Conservation (phyloP, 1,284 basidiomycete species). For the Cutaneotrichosporon arboriforme region DNA sequence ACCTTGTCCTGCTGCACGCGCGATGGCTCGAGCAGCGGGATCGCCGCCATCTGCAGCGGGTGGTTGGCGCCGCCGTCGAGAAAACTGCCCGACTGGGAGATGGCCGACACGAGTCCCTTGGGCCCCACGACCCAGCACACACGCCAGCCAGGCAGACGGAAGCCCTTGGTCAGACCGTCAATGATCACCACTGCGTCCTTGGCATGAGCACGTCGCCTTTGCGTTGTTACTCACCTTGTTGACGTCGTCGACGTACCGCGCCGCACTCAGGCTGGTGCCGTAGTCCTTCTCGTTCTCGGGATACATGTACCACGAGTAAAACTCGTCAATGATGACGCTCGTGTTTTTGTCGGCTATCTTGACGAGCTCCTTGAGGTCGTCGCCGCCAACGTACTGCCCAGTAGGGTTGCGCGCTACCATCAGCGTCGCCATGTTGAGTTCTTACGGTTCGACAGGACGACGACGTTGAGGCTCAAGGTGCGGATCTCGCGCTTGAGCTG, state of each 20-base stretch:
- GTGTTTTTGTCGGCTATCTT: constrained; percentile 57
- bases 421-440: not conserved
- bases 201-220: not conserved
- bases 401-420: constrained; percentile 54
- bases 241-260: constrained; percentile 77
- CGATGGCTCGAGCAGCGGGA: constrained; percentile 68
- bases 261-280: constrained; percentile 75
- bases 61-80: constrained; percentile 84
- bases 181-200: constrained; percentile 78
- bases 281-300: constrained; percentile 66
- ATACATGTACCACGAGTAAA: constrained; percentile 65
- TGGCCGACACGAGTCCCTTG: constrained; percentile 76
- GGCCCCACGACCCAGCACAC: constrained; percentile 95
- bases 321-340: constrained; percentile 80
- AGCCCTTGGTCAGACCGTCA: constrained; percentile 86
- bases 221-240: constrained; percentile 56
- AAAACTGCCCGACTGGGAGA: constrained; percentile 83
- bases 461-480: constrained; percentile 73
- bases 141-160: constrained; percentile 77
- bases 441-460: constrained; percentile 70
- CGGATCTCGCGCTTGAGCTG: constrained; percentile 58
- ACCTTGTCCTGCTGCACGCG: constrained; percentile 68
- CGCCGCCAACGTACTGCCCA: constrained; percentile 67
- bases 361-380: constrained; percentile 76
- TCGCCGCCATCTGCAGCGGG: constrained; percentile 79